Evolutionary conservation across 164 flowering plant genomes (phyloP), one percentile per base, ranked within the genome.

Genomic region (Annona cherimola): DNA sequence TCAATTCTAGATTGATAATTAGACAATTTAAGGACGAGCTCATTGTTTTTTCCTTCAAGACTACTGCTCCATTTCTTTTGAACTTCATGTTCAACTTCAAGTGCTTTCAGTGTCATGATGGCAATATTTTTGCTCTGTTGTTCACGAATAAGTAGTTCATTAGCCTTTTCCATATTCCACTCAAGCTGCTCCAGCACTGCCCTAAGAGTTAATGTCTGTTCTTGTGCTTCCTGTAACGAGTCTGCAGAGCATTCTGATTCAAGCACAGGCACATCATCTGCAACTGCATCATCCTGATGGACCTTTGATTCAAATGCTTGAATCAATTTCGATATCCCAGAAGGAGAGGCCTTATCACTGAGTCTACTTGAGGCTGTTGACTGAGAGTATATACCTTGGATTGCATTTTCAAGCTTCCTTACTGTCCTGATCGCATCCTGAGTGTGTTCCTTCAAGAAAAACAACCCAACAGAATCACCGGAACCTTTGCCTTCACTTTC

Each of bases 301-400:
- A 64, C 80, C 77, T 91, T 89, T 18, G 87, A 82, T 84, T 95
- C 98, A 77, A 90, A 95, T 69, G 97, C 91, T 78, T 89, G 92
- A 80, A 95, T 93, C 73, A 89, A 79, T 80, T 85, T 89, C 42
- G 93, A 91, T 45, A 92, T 83, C 39, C 83, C 92, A 60, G 91
- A 75, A 18, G 85, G 69, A 74, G 79, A 73, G 16, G 43, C 72
- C 79, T 83, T 88, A 77, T 80, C 78, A 75, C 67, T 74, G 46
- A 85, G 69, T 75, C 78, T 79, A 73, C 78, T 81, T 41, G 80
- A 74, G 63, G 84, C 81, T 43, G 65, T 78, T 5, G 85, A 86
- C 45, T 86, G 82, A 76, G 86, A 79, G 19, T 86, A 87, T 81
- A 90, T 76, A 39, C 69, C 80, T 68, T 87, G 90, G 69, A 89